These are phyloP conservation scores for Rubroboletus pulcherrimus DNA, from an alignment of 768 basidiomycete genomes.

Conservation along the genomic window DNA sequence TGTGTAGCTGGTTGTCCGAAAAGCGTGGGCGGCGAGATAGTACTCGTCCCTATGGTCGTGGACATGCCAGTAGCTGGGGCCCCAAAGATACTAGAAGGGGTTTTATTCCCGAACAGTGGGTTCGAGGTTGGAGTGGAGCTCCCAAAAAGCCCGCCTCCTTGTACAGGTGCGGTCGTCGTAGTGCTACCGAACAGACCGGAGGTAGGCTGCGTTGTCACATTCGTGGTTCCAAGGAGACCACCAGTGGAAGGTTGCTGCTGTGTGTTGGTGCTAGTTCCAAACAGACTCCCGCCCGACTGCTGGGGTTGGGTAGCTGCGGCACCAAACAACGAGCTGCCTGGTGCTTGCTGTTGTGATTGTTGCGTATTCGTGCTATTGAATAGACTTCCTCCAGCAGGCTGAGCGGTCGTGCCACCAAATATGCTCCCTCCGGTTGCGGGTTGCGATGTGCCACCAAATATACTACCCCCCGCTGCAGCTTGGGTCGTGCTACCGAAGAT, in stretches of 20 bases:
- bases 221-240: constrained; percentile 26
- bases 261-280: constrained; percentile 11
- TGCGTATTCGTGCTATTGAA: constrained; percentile 20
- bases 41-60: constrained; percentile 2
- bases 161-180: constrained; percentile 15
- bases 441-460: constrained; percentile 19
- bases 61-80: constrained; percentile 24
- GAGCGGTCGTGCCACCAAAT: constrained; percentile 21
- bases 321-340: constrained; percentile 22
- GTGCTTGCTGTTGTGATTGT: constrained; percentile 15
- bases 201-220: constrained; percentile 15
- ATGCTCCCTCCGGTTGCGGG: constrained; percentile 19
- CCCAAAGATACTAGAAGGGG: constrained; percentile 27
- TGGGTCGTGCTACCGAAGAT: constrained; percentile 13
- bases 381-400: constrained; percentile 23
- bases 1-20: constrained; percentile 29
- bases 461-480: constrained; percentile 13
- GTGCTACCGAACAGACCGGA: constrained; percentile 29
- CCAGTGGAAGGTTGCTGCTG: constrained; percentile 22
- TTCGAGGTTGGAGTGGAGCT: constrained; percentile 23
- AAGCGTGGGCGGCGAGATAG: constrained; percentile 25
- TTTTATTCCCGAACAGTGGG: constrained; percentile 36
- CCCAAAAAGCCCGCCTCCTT: constrained; percentile 28
- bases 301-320: constrained; percentile 17
- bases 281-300: constrained; percentile 19